phyloP scores from a whole-genome alignment of 176 grass and related monocot genomes.

The Neostapfia colusana region DNA sequence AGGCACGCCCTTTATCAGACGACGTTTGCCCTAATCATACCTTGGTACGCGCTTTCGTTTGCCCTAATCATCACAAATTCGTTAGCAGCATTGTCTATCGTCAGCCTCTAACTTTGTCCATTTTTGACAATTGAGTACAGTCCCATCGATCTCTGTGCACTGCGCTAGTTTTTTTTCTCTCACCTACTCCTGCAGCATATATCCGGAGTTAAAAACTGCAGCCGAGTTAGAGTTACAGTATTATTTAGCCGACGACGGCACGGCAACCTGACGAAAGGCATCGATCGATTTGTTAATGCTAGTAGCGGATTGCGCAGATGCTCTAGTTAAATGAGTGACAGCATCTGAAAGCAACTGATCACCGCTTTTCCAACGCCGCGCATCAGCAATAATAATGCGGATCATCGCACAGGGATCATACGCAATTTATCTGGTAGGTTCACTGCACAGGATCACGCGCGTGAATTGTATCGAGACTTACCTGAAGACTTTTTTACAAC shows the following conservation, averaged over 20 bases:
- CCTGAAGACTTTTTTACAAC: background rate
- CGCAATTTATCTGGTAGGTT: background rate
- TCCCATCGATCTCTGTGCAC: no score
- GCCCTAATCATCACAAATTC: no score
- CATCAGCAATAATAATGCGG: background rate
- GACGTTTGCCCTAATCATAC: background rate
- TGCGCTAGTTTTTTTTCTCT: no score
- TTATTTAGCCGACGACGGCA: background rate
- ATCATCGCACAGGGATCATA: background rate
- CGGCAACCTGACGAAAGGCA: background rate
- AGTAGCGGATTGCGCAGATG: background rate
- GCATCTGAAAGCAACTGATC: background rate
- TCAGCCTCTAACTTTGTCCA: background rate
- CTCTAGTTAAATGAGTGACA: background rate
- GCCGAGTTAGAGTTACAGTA: no score
- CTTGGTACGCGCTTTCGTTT: no score
- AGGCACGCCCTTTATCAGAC: background rate
- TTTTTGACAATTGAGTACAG: no score
- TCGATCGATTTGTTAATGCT: background rate
- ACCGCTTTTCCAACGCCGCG: background rate
- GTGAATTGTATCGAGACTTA: no score
- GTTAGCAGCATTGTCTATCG: no score
- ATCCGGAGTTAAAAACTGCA: no score
- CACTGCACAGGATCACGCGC: background rate
- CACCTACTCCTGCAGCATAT: no score